A percentile compares a stretch with the other conserved stretches of the same genome.
phyloP scores from a whole-genome alignment of 345 rosid genomes.

The Luvunga scandens region DNA sequence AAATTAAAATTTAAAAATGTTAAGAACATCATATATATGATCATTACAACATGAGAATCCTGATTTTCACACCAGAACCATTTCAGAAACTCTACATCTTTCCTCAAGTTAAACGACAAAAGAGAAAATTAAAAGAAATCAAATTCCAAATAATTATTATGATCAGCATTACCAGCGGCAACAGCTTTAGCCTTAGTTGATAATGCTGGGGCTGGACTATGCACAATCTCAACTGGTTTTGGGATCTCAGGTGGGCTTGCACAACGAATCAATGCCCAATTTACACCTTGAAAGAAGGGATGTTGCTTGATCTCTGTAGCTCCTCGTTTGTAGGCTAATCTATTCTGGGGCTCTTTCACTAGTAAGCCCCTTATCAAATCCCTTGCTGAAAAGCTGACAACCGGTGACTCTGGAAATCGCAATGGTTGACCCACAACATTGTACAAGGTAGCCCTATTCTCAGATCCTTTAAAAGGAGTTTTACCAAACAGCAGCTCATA shows the following conservation, averaged over 20 bases:
- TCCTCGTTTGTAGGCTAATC: slow-evolving; percentile 76
- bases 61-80: slow-evolving; percentile 20
- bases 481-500: slow-evolving; percentile 77
- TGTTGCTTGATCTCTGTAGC: slow-evolving; percentile 83
- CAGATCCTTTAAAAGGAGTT: slow-evolving; percentile 87
- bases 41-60: slow-evolving; percentile 11
- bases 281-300: slow-evolving; percentile 82
- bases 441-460: slow-evolving; percentile 75
- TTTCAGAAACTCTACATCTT: slow-evolving; percentile 20
- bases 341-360: slow-evolving; percentile 76
- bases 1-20: slow-evolving; percentile 16
- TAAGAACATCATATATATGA: slow-evolving; percentile 17
- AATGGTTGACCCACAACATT: slow-evolving; percentile 79
- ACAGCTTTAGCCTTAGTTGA: slow-evolving; percentile 47
- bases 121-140: slow-evolving; percentile 54
- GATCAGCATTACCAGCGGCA: slow-evolving; percentile 29
- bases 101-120: neutral
- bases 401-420: slow-evolving; percentile 70
- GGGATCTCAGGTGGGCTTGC: slow-evolving; percentile 83
- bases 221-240: slow-evolving; percentile 62
- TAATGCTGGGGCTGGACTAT: slow-evolving; percentile 29
- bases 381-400: slow-evolving; percentile 70
- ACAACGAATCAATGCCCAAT: slow-evolving; percentile 82
- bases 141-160: slow-evolving; percentile 63
- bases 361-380: slow-evolving; percentile 80